Evolutionary conservation across 306 rosid species (phyloP).

Genomic region (Pachyrhizus erosus): DNA sequence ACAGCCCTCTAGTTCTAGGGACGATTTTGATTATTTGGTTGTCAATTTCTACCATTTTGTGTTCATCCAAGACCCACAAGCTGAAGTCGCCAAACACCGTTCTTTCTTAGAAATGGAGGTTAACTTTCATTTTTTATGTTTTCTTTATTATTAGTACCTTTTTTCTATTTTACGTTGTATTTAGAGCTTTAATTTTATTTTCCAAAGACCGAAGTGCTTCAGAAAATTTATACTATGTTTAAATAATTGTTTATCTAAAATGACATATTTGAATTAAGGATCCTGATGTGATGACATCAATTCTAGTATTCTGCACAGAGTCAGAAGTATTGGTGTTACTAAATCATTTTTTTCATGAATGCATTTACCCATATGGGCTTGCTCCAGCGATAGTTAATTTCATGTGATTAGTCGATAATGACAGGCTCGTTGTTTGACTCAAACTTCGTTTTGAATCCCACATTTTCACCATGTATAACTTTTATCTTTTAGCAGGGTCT

Average conservation of each 20-base stretch:
- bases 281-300: too few species aligned
- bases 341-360: conserved; percentile 6
- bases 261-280: conserved; percentile 23
- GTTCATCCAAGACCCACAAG: conserved; percentile 65
- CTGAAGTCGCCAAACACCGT: conserved; percentile 70
- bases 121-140: neutral
- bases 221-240: neutral
- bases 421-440: conserved; percentile 28
- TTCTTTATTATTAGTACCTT: neutral
- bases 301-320: neutral
- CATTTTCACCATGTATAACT: conserved; percentile 32
- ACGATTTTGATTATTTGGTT: conserved; percentile 60
- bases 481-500: conserved; percentile 57
- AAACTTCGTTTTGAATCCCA: conserved; percentile 20
- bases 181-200: conserved; percentile 1
- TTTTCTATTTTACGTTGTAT: neutral
- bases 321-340: neutral
- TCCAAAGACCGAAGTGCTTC: neutral
- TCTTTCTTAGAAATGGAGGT: conserved; percentile 66
- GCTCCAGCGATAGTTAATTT: neutral
- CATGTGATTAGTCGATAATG: conserved; percentile 15
- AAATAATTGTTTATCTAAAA: conserved; percentile 1
- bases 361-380: neutral
- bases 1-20: conserved; percentile 27
- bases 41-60: conserved; percentile 84